Evolutionary conservation across 108 stramenopile species (phyloP), one percentile per base, ranked within the genome.

Genomic region (Stephanodiscus minutulus): DNA sequence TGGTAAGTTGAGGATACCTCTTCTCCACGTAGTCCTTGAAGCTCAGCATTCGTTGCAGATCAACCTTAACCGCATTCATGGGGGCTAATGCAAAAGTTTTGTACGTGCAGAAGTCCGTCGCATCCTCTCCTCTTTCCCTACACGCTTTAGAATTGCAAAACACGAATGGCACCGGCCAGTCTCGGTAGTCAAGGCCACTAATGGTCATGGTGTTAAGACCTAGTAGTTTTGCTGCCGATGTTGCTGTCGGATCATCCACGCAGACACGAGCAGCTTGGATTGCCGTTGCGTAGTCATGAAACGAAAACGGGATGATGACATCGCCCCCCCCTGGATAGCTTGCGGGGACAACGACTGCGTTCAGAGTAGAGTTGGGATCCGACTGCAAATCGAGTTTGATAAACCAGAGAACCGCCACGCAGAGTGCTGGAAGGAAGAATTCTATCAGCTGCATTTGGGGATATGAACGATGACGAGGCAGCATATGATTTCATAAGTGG

Each of bases 151-250:
- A 69, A 61, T 90, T 86, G 68, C 92, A 93, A 64, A 80, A 87
- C 28, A 93, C 73, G 70, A 93, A 89, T 43, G 92, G 92, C 44
- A 88, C 87, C 24, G 88, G 88, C 82, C 83, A 85, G 58, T 86
- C 80, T n/a, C n/a, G 20, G 10, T 25, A 60, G 33, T 68, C 37
- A 57, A 84, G 25, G 64, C 82, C 53, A 62, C 49, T 36, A 39
- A 52, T 50, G 56, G 58, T 63, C 25, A 67, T 15, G 7, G 48
- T 12, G 13, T 68, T 28, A 15, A 70, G 22, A 13, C 75, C 75
- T 13, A 69, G 28, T 15, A 69, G 0, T 49, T 60, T 37, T 37
- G 48, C 52, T 24, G 58, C 17, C 18, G 56, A 21, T 24, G 61
- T 18, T 24, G 46, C 35, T 0, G 69, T 20, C 3, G 56, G 54